phyloP scores from a whole-genome alignment of 352 stramenopile genomes.

The Lagenidium giganteum region DNA sequence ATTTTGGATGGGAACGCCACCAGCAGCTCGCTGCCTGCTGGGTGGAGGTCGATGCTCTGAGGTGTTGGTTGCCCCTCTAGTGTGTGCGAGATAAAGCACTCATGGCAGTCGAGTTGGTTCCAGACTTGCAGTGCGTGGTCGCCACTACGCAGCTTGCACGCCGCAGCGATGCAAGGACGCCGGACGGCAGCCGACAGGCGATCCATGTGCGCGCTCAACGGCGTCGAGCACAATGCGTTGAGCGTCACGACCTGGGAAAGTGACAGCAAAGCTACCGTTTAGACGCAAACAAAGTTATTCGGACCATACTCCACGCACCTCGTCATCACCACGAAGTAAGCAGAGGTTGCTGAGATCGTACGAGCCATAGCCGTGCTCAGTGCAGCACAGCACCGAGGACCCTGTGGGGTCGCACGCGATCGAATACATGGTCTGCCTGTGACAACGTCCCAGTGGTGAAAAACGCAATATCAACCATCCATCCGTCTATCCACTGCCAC shows the following conservation, averaged over 20 bases:
- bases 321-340: slow-evolving; percentile 58
- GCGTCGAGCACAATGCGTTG: slow-evolving; percentile 35
- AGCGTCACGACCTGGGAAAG: slow-evolving; percentile 29
- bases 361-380: slow-evolving; percentile 45
- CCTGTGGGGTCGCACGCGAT: slow-evolving; percentile 40
- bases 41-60: slow-evolving; percentile 52
- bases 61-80: slow-evolving; percentile 34
- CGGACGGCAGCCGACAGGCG: slow-evolving; percentile 37
- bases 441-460: too few species aligned
- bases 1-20: slow-evolving; percentile 49
- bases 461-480: too few species aligned
- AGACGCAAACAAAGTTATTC: background rate
- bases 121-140: slow-evolving; percentile 52
- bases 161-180: slow-evolving; percentile 36
- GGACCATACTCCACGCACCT: slow-evolving; percentile 18
- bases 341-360: slow-evolving; percentile 75
- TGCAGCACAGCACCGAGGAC: slow-evolving; percentile 53
- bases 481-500: too few species aligned
- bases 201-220: slow-evolving; percentile 30
- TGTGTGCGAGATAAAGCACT: slow-evolving; percentile 49
- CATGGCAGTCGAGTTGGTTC: slow-evolving; percentile 47
- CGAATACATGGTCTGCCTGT: too few species aligned
- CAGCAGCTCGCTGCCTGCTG: slow-evolving; percentile 41
- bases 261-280: too few species aligned
- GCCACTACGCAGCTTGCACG: slow-evolving; percentile 31